Evolutionary conservation across 2,329 filamentous ascomycete genomes (phyloP), one percentile per base, ranked within the genome.

Genomic region (Xylariaceae sp.): DNA sequence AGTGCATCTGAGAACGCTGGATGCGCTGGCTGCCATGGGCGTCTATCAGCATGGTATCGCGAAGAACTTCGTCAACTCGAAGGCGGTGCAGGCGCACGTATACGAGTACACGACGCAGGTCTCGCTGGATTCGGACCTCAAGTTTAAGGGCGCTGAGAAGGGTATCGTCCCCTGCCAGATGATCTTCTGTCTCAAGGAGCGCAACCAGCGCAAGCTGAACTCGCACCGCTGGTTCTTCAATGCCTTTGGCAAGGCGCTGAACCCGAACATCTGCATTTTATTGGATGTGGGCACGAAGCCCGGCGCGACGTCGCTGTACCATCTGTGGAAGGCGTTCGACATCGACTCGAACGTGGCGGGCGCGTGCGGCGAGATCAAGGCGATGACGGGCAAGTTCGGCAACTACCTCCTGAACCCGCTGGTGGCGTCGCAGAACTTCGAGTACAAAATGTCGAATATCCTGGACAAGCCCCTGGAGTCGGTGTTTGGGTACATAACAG

Each of bases 401-500:
- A 93, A 89, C 75, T 92, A 95, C 69, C 82, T 99, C 41, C 73
- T 97, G 66, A 99, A 97, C 70, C 94, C 94, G 0, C 82, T 99
- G 3, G 90, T 99, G 18, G 94, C 94, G 1, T 92, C 92, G 0
- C 94, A 99, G 71, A 99, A 99, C 72, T 99, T 99, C 69, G 94
- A 99, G 78, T 99, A 99, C 82, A 99, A 99, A 82, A 96, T 99
- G 89, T 96, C 91, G 74, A 99, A 99, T 71, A 99, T 99, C 71
- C 82, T 99, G 50, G 94, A 99, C 74, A 99, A 99, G 77, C 94
- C 94, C 1, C 79, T 99, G 47, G 94, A 99, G 73, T 97, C 93
- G 3, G 90, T 93, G 0, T 99, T 99, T 74, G 94, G 94, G 51
- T 99, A 97, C 77, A 97, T 99, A 72, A 91, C 90, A 50, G 94